Percentiles rank a stretch among this genome's conserved stretches.
phyloP scores from a whole-genome alignment of 2,329 filamentous ascomycete species.

The Ophiostoma pallidulum region DNA sequence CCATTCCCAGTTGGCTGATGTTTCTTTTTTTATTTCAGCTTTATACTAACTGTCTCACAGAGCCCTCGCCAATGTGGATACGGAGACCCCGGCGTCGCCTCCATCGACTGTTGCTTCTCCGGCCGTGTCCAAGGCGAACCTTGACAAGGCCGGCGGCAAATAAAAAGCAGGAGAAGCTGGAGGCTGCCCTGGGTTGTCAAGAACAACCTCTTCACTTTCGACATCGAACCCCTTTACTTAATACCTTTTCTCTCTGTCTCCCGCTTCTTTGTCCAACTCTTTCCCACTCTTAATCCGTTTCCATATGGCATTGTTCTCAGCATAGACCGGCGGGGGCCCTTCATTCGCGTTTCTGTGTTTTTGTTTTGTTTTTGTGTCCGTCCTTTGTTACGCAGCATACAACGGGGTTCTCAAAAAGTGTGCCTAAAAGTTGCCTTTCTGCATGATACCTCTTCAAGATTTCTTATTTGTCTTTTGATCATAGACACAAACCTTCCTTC shows the following conservation, averaged over 20 bases:
- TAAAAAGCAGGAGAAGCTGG: constrained; percentile 38
- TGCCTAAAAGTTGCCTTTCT: constrained; percentile 37
- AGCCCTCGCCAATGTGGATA: constrained; percentile 52
- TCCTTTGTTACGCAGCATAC: constrained; percentile 11
- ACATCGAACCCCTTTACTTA: constrained; percentile 18
- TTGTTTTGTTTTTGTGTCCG: background rate
- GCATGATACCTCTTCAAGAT: constrained; percentile 39
- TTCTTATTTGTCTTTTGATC: constrained; percentile 15
- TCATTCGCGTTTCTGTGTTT: constrained; percentile 18
- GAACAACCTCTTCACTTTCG: constrained; percentile 15
- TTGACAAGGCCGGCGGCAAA: constrained; percentile 33
- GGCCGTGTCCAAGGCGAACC: constrained; percentile 52
- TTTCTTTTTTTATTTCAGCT: background rate
- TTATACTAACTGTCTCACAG: constrained; percentile 25
- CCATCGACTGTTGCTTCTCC: constrained; percentile 60
- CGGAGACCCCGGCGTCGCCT: constrained; percentile 57
- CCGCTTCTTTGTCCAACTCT: constrained; percentile 1
- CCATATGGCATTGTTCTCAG: constrained; percentile 20
- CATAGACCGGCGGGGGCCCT: constrained; percentile 34
- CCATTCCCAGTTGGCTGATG: too few species aligned
- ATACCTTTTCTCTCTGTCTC: constrained; percentile 7
- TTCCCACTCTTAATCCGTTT: constrained; percentile 14
- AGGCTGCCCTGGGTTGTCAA: constrained; percentile 28
- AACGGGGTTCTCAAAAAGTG: constrained; percentile 35
- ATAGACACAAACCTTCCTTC: constrained; percentile 11